These are phyloP conservation scores for Nitzschia putrida DNA, from an alignment of 108 stramenopile genomes.

Conservation along the genomic window DNA sequence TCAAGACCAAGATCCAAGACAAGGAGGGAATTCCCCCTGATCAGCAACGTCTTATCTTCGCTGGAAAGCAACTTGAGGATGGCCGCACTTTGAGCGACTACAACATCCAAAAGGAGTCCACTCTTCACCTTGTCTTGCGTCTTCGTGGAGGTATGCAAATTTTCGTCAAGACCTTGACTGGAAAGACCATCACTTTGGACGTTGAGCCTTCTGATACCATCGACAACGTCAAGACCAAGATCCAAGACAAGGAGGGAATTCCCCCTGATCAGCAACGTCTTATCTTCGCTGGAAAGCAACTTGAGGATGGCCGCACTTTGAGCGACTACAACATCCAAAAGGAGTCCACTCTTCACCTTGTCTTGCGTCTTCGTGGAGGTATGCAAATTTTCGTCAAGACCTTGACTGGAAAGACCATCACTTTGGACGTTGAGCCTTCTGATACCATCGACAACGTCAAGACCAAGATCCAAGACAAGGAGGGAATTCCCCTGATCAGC, in stretches of 20 bases:
- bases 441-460: conserved; percentile 99
- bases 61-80: conserved; percentile 99
- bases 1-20: conserved; percentile 99
- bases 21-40: conserved; percentile 99
- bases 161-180: conserved; percentile 98
- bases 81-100: conserved; percentile 97
- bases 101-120: conserved; percentile 99
- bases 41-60: conserved; percentile 98
- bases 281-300: conserved; percentile 99
- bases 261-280: conserved; percentile 98
- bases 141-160: conserved; percentile 95
- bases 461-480: conserved; percentile 99
- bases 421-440: conserved; percentile 96
- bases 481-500: conserved; percentile 99
- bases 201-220: conserved; percentile 98
- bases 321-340: conserved; percentile 99
- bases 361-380: conserved; percentile 87
- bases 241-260: conserved; percentile 99
- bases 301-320: conserved; percentile 98
- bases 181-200: conserved; percentile 99
- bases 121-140: conserved; percentile 84
- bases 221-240: conserved; percentile 99
- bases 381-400: conserved; percentile 98
- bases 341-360: conserved; percentile 93
- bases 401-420: conserved; percentile 99